Base-by-base conservation (phyloP, 345 rosid genomes). In the Crucihimalaya himalaica region DNA sequence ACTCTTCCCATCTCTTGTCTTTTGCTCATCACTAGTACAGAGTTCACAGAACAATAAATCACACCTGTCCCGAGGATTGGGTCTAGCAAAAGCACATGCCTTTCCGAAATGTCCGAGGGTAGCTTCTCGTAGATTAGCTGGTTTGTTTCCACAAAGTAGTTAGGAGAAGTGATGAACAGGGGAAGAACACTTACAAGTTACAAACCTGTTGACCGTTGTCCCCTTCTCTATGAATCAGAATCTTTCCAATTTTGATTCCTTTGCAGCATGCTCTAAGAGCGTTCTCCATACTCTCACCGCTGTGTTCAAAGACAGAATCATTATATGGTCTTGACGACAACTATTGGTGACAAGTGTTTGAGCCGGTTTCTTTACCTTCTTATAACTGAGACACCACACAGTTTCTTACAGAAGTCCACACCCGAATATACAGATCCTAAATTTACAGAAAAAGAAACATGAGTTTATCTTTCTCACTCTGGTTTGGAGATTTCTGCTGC, bases 211-310 rank as follows among this genome's bases (percentile, higher is more conserved):
- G 92, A 54, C 97, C 98, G 42, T 93, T 89, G 85, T 93, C 98
- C 8, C 97, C 98, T 86, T 93, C 98, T 69, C 98, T 84, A 51
- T 93, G 98, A 79, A 90, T 93, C 50, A 93, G 85, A 70, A 93
- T 87, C 83, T 93, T 93, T 74, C 97, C 98, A 34, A 93, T 84
- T 80, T 93, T 93, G 83, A 93, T 93, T 52, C 96, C 98, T 81
- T 93, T 93, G 84, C 98, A 93, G 58, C 98, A 93, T 34, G 98
- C 98, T 55, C 98, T 84, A 59, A 90, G 78, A 63, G 98, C 98
- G 68, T 93, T 93, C 81, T 93, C 97, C 98, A 93, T 93, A 60
- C 98, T 93, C 88, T 93, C 98, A 16, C 98, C 98, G 52, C 97
- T 93, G 77, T 8, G 39, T 64, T 29, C 8, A 28, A 31, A 63